Evolutionary conservation across 164 flowering plant genomes (phyloP).

Genomic region (Nymphaea colorata): DNA sequence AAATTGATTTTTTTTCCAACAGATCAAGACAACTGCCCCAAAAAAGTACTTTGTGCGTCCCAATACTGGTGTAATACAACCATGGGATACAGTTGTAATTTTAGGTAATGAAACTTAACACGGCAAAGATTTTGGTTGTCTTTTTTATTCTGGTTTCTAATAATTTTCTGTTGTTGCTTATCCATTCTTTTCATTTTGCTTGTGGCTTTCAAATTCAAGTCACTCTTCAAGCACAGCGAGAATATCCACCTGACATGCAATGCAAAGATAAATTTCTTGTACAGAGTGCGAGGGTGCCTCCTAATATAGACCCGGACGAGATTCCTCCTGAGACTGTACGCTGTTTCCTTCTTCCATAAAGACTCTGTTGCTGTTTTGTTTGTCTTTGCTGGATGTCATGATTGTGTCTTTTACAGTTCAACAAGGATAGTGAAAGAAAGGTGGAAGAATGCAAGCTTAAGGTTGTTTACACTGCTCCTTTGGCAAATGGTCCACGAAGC

Average conservation of each 20-base stretch:
- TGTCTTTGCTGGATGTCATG: neutral
- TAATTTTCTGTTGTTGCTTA: too few species aligned
- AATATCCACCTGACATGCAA: constrained; percentile 76
- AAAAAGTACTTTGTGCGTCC: constrained; percentile 93
- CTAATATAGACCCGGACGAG: constrained; percentile 60
- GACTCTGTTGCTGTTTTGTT: neutral
- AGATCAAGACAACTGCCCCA: constrained; percentile 96
- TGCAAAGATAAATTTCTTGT: constrained; percentile 93
- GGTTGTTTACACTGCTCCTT: constrained; percentile 43
- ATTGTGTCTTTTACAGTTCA: constrained; percentile 37
- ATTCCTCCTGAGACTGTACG: constrained; percentile 64
- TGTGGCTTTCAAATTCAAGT: constrained; percentile 25
- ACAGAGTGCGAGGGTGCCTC: constrained; percentile 65
- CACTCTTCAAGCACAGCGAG: constrained; percentile 78
- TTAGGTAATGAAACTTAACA: constrained; percentile 36
- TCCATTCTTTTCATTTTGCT: neutral
- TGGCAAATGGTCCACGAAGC: constrained; percentile 17
- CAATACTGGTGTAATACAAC: constrained; percentile 72
- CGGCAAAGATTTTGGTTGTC: too few species aligned
- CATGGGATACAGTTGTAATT: constrained; percentile 74
- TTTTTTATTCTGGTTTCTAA: too few species aligned
- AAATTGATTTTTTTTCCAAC: neutral
- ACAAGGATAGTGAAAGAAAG: constrained; percentile 47
- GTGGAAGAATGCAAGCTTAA: constrained; percentile 73
- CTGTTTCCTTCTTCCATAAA: constrained; percentile 11